Percentiles rank a stretch among this genome's conserved stretches.
Evolutionary conservation across 768 basidiomycete genomes (phyloP).

Genomic region (Cantharellus cinnabarinus): DNA sequence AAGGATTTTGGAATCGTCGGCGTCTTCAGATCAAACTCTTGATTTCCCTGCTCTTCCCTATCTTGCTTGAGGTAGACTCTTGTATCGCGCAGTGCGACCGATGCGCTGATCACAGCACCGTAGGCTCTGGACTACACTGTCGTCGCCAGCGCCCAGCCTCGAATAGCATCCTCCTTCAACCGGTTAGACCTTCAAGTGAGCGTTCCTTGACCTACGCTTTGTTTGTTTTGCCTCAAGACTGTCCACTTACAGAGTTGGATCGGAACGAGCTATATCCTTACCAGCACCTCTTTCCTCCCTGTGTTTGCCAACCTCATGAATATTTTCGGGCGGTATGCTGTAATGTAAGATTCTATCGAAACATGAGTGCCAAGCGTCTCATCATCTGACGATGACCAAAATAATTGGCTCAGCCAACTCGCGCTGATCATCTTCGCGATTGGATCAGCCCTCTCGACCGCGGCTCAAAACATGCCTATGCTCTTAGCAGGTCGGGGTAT

Average conservation of each 20-base stretch:
- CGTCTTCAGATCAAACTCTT: background rate
- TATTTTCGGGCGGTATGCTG: constrained; percentile 29
- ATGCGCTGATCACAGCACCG: background rate
- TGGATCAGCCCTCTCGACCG: constrained; percentile 29
- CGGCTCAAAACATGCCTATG: constrained; percentile 25
- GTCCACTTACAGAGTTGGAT: too few species aligned
- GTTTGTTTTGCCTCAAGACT: too few species aligned
- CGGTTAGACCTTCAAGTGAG: constrained; percentile 16
- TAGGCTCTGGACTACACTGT: constrained; percentile 16
- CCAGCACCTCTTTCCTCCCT: constrained; percentile 33
- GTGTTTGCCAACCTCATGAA: constrained; percentile 30
- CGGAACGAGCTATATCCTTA: constrained; percentile 26
- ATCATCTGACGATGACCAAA: background rate
- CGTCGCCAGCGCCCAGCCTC: constrained; percentile 31
- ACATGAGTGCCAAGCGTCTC: background rate
- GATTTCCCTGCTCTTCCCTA: background rate
- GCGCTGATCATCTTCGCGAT: constrained; percentile 26
- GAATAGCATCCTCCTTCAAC: constrained; percentile 24
- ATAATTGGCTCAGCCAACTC: constrained; percentile 14
- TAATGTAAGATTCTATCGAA: constrained; percentile 12
- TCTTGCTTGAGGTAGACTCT: background rate
- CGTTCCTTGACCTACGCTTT: too few species aligned
- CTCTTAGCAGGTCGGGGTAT: constrained; percentile 27
- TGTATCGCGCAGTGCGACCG: background rate
- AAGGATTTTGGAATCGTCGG: background rate